These are phyloP conservation scores for Fusarium sp. DNA, from an alignment of 2,329 filamentous ascomycete species.

Conservation along the genomic window DNA sequence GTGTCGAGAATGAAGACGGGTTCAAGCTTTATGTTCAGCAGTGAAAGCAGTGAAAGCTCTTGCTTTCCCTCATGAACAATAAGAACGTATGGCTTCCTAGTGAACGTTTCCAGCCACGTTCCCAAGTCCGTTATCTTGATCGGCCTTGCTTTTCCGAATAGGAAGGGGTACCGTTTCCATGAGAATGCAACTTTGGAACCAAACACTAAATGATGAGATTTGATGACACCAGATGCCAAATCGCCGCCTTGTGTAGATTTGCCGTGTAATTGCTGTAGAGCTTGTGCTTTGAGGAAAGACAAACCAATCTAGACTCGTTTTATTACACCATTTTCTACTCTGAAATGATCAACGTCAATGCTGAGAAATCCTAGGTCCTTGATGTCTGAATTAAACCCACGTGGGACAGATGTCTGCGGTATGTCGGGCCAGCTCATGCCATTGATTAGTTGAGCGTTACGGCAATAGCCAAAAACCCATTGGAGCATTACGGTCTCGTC, in stretches of 20 bases:
- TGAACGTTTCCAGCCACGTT: not conserved
- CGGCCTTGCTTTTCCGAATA: constrained; percentile 9
- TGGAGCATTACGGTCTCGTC: constrained; percentile 23
- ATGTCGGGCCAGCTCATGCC: not conserved
- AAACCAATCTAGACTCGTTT: constrained; percentile 18
- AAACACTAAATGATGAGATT: constrained; percentile 13
- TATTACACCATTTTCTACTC: constrained; percentile 4
- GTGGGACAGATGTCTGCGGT: not conserved
- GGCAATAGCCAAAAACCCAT: constrained; percentile 21
- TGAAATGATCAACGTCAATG: constrained; percentile 22
- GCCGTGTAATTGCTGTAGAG: not conserved
- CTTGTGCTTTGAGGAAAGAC: constrained; percentile 6
- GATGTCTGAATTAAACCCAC: not conserved
- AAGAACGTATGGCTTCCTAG: rapidly evolving
- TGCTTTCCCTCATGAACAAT: rapidly evolving
- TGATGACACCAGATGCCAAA: not conserved
- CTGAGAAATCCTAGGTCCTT: constrained; percentile 20
- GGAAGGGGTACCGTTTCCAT: not conserved
- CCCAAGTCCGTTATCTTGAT: not conserved
- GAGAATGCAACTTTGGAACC: not conserved
- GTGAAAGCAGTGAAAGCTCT: rapidly evolving
- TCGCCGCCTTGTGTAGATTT: not conserved
- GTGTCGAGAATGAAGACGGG: not conserved
- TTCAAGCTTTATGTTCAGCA: not conserved
- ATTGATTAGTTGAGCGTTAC: not conserved